Conservation (phyloP, 2,329 filamentous ascomycete species). For the Alternaria brassicicola region DNA sequence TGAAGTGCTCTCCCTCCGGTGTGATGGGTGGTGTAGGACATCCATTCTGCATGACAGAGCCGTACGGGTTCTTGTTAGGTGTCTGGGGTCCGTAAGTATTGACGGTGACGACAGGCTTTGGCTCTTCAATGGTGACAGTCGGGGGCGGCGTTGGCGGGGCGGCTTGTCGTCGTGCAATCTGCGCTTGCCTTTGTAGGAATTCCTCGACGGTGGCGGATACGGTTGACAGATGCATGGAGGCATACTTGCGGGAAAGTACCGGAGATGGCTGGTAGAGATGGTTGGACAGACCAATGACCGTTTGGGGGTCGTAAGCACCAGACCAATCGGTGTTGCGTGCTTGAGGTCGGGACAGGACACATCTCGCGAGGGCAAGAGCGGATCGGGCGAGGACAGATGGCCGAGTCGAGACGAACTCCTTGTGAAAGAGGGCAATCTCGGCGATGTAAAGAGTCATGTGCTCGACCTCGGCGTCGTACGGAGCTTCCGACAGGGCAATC, state of each 20-base stretch:
- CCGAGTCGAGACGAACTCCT: slow-evolving; percentile 92
- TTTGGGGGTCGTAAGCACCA: slow-evolving; percentile 71
- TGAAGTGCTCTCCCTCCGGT: slow-evolving; percentile 64
- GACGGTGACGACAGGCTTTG: slow-evolving; percentile 52
- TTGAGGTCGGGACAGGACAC: slow-evolving; percentile 82
- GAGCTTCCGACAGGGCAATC: slow-evolving; percentile 76
- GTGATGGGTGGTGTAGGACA: slow-evolving; percentile 88
- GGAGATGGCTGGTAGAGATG: slow-evolving; percentile 70
- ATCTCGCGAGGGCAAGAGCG: slow-evolving; percentile 82
- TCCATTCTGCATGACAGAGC: slow-evolving; percentile 69
- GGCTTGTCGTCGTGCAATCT: slow-evolving; percentile 53
- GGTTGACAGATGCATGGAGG: slow-evolving; percentile 67
- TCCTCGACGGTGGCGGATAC: slow-evolving; percentile 69
- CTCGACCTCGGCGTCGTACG: slow-evolving; percentile 84
- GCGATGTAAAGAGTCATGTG: slow-evolving; percentile 94
- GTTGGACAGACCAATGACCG: slow-evolving; percentile 68
- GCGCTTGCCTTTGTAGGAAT: slow-evolving; percentile 66
- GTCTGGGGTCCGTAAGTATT: slow-evolving; percentile 70
- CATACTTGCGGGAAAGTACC: slow-evolving; percentile 72
- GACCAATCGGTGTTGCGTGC: slow-evolving; percentile 78
- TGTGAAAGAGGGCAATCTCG: slow-evolving; percentile 94
- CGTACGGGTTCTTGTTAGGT: slow-evolving; percentile 75
- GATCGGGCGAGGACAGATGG: slow-evolving; percentile 90
- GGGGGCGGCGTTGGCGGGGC: slow-evolving; percentile 65
- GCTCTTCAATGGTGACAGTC: slow-evolving; percentile 56